A percentile compares a stretch with the other conserved stretches of the same genome.
phyloP scores from a whole-genome alignment of 352 stramenopile species.

The Globisporangium takayamanum region DNA sequence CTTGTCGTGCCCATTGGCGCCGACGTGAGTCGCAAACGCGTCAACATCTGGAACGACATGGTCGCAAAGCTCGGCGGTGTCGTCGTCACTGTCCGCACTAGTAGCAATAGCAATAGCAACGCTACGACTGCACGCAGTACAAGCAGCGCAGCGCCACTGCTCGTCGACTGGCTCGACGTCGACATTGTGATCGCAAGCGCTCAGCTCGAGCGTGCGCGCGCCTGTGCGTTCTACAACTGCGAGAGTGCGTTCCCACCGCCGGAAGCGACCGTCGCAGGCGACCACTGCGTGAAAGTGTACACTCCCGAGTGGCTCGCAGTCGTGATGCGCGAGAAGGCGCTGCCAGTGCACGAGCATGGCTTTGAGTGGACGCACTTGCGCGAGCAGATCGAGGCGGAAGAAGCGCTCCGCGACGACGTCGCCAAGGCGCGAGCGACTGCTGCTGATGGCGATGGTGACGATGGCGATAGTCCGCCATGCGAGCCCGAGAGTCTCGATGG shows the following conservation, averaged over 20 bases:
- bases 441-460: slow-evolving; percentile 6
- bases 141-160: not conserved
- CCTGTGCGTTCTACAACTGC: slow-evolving; percentile 22
- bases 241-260: slow-evolving; percentile 23
- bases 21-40: slow-evolving; percentile 59
- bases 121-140: not conserved
- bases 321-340: slow-evolving; percentile 34
- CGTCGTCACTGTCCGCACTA: slow-evolving; percentile 1
- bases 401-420: slow-evolving; percentile 14
- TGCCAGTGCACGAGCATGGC: slow-evolving; percentile 16
- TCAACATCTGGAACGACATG: slow-evolving; percentile 59
- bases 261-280: slow-evolving; percentile 3
- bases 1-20: slow-evolving; percentile 46
- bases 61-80: slow-evolving; percentile 43
- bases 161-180: slow-evolving; percentile 37
- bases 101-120: too few species aligned
- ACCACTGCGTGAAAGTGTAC: slow-evolving; percentile 22
- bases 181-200: slow-evolving; percentile 41
- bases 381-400: slow-evolving; percentile 24
- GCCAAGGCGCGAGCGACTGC: slow-evolving; percentile 17
- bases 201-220: slow-evolving; percentile 31
- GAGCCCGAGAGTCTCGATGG: slow-evolving; percentile 8
- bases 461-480: slow-evolving; percentile 17
- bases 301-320: slow-evolving; percentile 66
- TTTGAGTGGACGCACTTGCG: slow-evolving; percentile 36